A percentile compares a stretch with the other conserved stretches of the same genome.
Evolutionary conservation across 2,329 filamentous ascomycete genomes (phyloP).

Genomic region (Endoconidiophora polonica): DNA sequence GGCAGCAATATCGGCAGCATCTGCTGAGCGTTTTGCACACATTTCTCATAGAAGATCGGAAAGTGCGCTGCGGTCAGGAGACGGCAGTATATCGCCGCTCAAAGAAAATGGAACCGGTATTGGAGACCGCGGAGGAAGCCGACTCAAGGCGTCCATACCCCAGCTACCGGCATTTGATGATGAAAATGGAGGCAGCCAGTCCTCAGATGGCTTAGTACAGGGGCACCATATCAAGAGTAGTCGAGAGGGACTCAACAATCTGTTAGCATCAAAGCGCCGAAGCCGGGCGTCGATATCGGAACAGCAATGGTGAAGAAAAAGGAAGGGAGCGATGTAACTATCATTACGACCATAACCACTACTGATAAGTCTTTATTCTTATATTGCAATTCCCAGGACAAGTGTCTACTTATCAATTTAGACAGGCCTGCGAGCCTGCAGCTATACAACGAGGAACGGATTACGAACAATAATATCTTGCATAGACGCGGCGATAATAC

Average conservation of each 20-base stretch:
- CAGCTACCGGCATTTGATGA: too few species aligned
- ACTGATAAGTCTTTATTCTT: too few species aligned
- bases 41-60: constrained; percentile 8
- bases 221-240: constrained; percentile 2
- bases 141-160: neutral
- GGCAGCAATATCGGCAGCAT: constrained; percentile 8
- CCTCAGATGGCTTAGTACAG: neutral
- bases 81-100: constrained; percentile 1
- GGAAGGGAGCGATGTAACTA: too few species aligned
- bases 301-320: neutral
- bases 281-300: constrained; percentile 7
- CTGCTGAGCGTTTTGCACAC: constrained; percentile 7
- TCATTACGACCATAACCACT: too few species aligned
- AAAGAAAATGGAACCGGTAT: constrained; percentile 5
- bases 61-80: constrained; percentile 5
- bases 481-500: neutral
- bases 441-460: neutral
- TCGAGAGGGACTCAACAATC: constrained; percentile 1
- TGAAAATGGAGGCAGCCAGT: neutral
- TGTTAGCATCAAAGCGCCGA: constrained; percentile 8
- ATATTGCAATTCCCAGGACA: too few species aligned
- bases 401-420: too few species aligned
- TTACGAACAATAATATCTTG: too few species aligned
- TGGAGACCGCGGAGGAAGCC: constrained; percentile 5
- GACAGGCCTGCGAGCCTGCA: neutral